A percentile compares a stretch with the other conserved stretches of the same genome.
phyloP scores from a whole-genome alignment of 176 grass and related monocot genomes.

The Bonia amplexicaulis region DNA sequence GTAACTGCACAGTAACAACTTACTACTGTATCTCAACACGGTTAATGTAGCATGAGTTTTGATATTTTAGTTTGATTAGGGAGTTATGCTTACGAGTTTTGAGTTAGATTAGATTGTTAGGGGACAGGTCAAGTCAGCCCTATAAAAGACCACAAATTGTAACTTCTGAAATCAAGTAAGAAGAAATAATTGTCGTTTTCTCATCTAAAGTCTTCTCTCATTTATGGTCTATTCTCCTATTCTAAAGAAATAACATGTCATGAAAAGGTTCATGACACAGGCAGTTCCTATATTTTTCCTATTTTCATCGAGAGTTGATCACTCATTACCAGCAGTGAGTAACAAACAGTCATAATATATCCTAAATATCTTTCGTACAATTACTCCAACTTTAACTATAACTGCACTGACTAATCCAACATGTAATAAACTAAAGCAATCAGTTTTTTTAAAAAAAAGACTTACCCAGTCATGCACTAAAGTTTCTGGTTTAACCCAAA shows the following conservation, averaged over 20 bases:
- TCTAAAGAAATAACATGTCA: too few relatives aligned
- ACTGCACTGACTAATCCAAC: neutral
- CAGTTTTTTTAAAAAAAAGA: neutral
- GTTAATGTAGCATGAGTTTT: too few relatives aligned
- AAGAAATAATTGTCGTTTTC: too few relatives aligned
- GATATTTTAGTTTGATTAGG: too few relatives aligned
- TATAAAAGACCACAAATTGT: too few relatives aligned
- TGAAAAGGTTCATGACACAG: neutral
- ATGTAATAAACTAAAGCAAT: too few relatives aligned
- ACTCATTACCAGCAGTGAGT: neutral
- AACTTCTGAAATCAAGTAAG: too few relatives aligned
- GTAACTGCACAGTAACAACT: too few relatives aligned
- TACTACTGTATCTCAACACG: too few relatives aligned
- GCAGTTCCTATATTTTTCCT: neutral
- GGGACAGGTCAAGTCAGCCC: too few relatives aligned
- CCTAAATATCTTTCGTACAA: neutral
- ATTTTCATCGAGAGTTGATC: neutral
- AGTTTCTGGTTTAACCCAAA: neutral
- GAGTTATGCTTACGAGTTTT: too few relatives aligned
- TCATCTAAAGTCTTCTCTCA: neutral
- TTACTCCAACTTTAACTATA: neutral
- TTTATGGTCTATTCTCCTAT: neutral
- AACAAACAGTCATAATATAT: neutral
- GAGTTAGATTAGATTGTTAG: too few relatives aligned
- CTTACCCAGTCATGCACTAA: neutral